Evolutionary conservation across 2,329 filamentous ascomycete species (phyloP).

Genomic region (Neurospora sp.): DNA sequence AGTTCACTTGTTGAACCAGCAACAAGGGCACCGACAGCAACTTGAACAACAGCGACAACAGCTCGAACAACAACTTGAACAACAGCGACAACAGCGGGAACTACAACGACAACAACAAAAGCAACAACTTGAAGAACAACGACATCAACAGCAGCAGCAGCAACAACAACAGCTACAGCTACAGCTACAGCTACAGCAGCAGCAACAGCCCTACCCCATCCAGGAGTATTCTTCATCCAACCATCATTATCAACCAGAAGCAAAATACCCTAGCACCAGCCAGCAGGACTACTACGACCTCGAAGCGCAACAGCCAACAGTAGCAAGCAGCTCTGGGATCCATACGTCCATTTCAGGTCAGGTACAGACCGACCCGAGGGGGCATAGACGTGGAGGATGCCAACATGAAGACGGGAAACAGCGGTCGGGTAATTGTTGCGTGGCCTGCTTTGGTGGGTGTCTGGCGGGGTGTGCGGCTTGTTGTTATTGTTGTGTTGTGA

Average conservation of each 20-base stretch:
- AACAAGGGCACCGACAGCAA: not conserved
- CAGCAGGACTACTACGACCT: not conserved
- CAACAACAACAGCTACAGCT: not conserved
- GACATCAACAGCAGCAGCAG: not conserved
- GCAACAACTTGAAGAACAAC: not conserved
- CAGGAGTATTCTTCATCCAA: not conserved
- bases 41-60: not conserved
- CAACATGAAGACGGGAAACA: not conserved
- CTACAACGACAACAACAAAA: not conserved
- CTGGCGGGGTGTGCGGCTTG: not conserved
- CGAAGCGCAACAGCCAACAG: not conserved
- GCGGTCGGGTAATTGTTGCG: not conserved
- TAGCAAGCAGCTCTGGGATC: not conserved
- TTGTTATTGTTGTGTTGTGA: not conserved
- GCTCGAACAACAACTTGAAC: not conserved
- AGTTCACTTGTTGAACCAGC: not conserved
- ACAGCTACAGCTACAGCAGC: not conserved
- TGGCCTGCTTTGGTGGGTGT: not conserved
- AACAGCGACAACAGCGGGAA: not conserved
- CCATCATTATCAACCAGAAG: not conserved
- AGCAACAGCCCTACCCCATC: not conserved
- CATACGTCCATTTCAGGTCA: not conserved
- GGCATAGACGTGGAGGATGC: not conserved
- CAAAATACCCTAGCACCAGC: not conserved
- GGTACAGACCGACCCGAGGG: not conserved